Conservation (phyloP, 2,329 filamentous ascomycete genomes). For the Diaporthe nobilis region DNA sequence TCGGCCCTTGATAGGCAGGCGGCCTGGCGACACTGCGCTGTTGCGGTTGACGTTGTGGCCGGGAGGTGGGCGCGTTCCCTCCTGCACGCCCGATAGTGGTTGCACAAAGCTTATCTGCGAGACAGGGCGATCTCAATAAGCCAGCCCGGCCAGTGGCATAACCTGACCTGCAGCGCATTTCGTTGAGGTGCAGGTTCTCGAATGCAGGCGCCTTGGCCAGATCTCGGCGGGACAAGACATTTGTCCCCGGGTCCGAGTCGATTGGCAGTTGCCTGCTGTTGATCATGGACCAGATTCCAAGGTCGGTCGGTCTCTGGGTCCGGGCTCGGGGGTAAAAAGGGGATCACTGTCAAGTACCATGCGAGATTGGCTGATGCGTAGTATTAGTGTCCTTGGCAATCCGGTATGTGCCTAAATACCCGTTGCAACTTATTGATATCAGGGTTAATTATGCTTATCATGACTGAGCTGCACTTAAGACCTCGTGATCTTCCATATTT, state of each 20-base stretch:
- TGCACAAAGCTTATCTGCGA: slow-evolving; percentile 22
- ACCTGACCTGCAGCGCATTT: background rate
- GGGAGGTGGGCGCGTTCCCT: background rate
- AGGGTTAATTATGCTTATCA: slow-evolving; percentile 2
- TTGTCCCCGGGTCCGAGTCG: background rate
- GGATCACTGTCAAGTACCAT: too few species aligned
- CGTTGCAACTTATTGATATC: background rate
- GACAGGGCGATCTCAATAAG: slow-evolving; percentile 9
- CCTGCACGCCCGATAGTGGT: slow-evolving; percentile 1
- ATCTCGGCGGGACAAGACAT: background rate
- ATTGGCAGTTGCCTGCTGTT: background rate
- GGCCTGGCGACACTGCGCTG: background rate
- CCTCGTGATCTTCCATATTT: background rate
- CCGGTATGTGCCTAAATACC: slow-evolving; percentile 8
- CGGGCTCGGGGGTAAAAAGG: background rate
- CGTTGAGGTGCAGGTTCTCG: background rate
- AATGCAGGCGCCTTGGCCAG: background rate
- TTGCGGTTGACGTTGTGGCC: background rate
- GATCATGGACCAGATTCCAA: background rate
- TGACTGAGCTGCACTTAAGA: background rate
- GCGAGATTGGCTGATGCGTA: background rate
- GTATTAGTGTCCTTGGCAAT: slow-evolving; percentile 19
- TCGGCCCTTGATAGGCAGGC: slow-evolving; percentile 20
- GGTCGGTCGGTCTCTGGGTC: background rate
- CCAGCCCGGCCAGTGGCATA: slow-evolving; percentile 3